Evolutionary conservation across 306 rosid genomes (phyloP), one percentile per base, ranked within the genome.

Genomic region (Parietaria judaica): DNA sequence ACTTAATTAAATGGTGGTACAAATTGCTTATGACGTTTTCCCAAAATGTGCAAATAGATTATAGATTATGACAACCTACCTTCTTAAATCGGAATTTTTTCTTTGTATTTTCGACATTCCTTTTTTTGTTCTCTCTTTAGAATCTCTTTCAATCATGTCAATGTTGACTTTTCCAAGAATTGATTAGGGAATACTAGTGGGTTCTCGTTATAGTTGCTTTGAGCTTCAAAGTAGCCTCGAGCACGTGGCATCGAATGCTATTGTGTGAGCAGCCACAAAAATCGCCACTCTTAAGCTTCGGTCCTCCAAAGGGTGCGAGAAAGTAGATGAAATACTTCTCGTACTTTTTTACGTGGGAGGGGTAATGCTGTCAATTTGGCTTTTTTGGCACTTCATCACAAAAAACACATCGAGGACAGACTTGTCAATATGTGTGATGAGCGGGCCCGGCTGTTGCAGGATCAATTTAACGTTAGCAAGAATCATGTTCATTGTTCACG

Each of bases 401-500:
- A 79, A 79, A 46, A 76, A 80, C 54, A 64, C 44, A 68, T 65
- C 61, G 70, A 72, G 88, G 83, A 86, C 95, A 70, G 79, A 73
- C 98, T 92, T 48, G 17, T 90, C 66, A 92, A 74, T 96, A 2
- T 23, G 31, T 23, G 31, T 23, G 31, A 23, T 23, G 31, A 23
- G 31, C 31, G 31, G 31, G 31, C 99, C 51, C 79, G 96, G 52
- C 88, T 92, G 99, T 73, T 92, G 76, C 96, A 92, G 73, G 99
- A 92, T 72, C 99, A 92, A 65, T 92, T 92, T 67, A 92, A 92
- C 16, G 95, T 92, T 69, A 92, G 99, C 84, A 65, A 84, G 87
- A 92, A 88, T 65, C 99, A 92, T 69, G 98, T 88, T 70, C 96
- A 92, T 41, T 69, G 98, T 88, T 70, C 96, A 92, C 43, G 95